Conservation (phyloP, 139 green algal genomes). For the Zygnema cylindricum region DNA sequence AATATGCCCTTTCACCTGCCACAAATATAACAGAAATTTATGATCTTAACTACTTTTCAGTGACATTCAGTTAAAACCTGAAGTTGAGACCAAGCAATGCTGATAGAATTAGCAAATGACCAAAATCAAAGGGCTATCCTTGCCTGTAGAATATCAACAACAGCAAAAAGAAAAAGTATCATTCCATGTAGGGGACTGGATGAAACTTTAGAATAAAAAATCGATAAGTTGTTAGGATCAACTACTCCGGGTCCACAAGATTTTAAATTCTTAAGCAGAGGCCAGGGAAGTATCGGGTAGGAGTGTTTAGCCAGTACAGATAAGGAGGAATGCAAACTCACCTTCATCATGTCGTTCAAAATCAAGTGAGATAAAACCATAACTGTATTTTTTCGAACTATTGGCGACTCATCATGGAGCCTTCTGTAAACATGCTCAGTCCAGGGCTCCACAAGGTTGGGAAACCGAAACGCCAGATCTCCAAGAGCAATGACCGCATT, state of each 20-base stretch:
- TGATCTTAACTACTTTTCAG: too few species aligned
- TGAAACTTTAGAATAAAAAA: too few species aligned
- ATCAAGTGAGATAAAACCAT: constrained; percentile 93
- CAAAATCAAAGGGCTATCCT: too few species aligned
- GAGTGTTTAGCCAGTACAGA: too few species aligned
- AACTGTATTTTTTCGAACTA: constrained; percentile 79
- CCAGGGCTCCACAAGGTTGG: constrained; percentile 93
- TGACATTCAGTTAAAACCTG: neutral
- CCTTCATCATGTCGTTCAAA: constrained; percentile 96
- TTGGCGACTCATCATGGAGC: constrained; percentile 68
- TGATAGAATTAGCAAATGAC: neutral
- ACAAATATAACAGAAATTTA: neutral
- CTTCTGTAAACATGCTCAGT: constrained; percentile 83
- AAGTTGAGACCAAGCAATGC: neutral
- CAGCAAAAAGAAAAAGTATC: too few species aligned
- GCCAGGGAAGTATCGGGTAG: too few species aligned
- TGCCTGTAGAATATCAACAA: too few species aligned
- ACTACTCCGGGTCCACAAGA: too few species aligned
- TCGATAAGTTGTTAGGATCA: too few species aligned
- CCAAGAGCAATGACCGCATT: constrained; percentile 87
- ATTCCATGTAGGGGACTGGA: too few species aligned
- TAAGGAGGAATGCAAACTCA: constrained; percentile 2
- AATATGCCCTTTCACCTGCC: constrained; percentile 88
- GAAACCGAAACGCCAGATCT: constrained; percentile 89
- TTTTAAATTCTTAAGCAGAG: too few species aligned